Evolutionary conservation across 2,329 filamentous ascomycete genomes (phyloP).

Genomic region (Ophiostoma himal-ulmi): DNA sequence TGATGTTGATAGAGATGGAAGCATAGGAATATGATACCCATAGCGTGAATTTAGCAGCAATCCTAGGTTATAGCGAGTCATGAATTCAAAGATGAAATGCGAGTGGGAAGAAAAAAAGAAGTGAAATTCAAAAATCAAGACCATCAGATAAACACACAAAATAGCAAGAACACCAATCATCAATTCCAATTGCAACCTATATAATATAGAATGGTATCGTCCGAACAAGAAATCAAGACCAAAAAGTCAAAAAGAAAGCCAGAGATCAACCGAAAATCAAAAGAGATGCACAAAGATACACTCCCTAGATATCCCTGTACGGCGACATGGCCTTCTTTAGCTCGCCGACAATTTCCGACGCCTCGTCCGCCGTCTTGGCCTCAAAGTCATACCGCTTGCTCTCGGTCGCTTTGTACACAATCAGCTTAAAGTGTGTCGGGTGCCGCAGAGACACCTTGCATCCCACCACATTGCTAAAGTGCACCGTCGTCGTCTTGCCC

Average conservation of each 20-base stretch:
- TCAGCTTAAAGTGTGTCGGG: slow-evolving; percentile 65
- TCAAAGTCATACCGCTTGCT: slow-evolving; percentile 82
- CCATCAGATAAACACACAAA: neutral
- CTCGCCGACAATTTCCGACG: slow-evolving; percentile 71
- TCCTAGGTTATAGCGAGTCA: neutral
- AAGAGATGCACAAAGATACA: neutral
- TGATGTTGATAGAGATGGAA: neutral
- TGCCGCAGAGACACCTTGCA: slow-evolving; percentile 77
- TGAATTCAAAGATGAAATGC: neutral
- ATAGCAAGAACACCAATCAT: neutral
- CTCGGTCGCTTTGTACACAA: slow-evolving; percentile 70
- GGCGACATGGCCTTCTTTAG: slow-evolving; percentile 70
- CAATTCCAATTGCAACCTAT: neutral
- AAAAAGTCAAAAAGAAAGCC: neutral
- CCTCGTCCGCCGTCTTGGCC: slow-evolving; percentile 64
- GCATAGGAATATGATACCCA: neutral
- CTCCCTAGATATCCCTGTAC: slow-evolving; percentile 47
- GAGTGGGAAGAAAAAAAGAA: neutral
- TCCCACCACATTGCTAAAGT: slow-evolving; percentile 75
- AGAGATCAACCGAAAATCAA: neutral
- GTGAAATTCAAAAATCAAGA: neutral
- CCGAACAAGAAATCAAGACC: neutral
- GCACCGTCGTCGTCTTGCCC: slow-evolving; percentile 72
- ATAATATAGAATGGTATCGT: slow-evolving; percentile 7
- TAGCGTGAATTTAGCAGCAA: neutral